A percentile compares a stretch with the other conserved stretches of the same genome.
Conservation (phyloP, 306 rosid species). For the Potentilla sterilis region DNA sequence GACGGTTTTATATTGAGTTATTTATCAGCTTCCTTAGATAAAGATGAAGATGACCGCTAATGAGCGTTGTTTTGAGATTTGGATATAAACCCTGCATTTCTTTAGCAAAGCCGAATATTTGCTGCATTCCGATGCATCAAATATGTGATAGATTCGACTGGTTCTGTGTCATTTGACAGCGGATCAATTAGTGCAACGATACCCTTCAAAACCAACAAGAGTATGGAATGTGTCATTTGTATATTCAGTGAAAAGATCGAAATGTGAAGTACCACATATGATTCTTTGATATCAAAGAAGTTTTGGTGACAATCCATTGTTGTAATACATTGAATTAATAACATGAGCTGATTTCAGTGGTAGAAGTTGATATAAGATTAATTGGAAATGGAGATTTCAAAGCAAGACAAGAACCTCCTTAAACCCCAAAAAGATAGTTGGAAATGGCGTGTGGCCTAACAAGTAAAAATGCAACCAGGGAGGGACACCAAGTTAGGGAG, state of each 20-base stretch:
- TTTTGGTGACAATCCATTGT: neutral
- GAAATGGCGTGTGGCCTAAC: neutral
- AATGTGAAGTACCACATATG: neutral
- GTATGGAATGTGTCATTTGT: constrained; percentile 7
- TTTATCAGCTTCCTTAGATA: constrained; percentile 76
- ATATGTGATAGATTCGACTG: neutral
- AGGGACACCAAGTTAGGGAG: too few relatives aligned
- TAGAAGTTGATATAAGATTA: neutral
- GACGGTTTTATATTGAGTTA: constrained; percentile 84
- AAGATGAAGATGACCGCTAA: constrained; percentile 50
- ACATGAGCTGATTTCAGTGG: neutral
- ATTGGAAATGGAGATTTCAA: neutral
- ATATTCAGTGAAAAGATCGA: neutral
- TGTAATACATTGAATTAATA: neutral
- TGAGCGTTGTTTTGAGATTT: neutral
- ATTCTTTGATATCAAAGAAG: neutral
- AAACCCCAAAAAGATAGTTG: neutral
- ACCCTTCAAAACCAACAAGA: neutral
- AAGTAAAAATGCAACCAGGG: too few relatives aligned
- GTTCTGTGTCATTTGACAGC: neutral
- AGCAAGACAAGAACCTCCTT: too few relatives aligned
- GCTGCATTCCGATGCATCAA: neutral
- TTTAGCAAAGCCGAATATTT: constrained; percentile 11
- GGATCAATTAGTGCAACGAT: constrained; percentile 8
- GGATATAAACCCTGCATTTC: constrained; percentile 14